phyloP scores from a whole-genome alignment of 148 eudicot genomes.

The Chenopodium formosanum region DNA sequence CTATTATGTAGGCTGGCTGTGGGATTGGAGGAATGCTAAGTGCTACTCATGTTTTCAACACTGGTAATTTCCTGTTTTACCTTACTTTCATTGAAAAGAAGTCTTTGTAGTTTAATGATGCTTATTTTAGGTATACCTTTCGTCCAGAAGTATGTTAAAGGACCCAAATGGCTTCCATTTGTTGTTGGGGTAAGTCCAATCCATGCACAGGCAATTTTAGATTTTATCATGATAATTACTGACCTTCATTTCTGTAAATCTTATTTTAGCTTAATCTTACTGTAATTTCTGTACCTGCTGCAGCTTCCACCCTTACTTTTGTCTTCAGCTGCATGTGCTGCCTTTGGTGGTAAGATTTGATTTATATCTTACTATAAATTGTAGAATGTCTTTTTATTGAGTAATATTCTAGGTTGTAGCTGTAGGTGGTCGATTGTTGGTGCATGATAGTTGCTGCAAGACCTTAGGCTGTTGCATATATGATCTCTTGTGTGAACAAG shows the following conservation, averaged over 20 bases:
- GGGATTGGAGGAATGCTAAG: slow-evolving; percentile 83
- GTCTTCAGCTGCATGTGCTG: slow-evolving; percentile 65
- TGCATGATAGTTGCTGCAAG: neutral
- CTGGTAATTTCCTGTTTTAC: slow-evolving; percentile 40
- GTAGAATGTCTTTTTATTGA: neutral
- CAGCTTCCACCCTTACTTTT: slow-evolving; percentile 68
- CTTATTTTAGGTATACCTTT: slow-evolving; percentile 62
- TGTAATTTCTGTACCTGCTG: slow-evolving; percentile 11
- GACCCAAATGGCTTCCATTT: slow-evolving; percentile 83
- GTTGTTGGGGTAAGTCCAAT: slow-evolving; percentile 62
- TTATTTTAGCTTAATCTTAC: neutral
- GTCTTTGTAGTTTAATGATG: slow-evolving; percentile 12
- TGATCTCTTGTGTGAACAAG: neutral
- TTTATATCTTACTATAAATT: neutral
- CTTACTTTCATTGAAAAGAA: neutral
- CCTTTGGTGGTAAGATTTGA: slow-evolving; percentile 68
- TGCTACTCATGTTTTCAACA: slow-evolving; percentile 64
- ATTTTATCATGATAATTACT: neutral
- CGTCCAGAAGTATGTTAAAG: slow-evolving; percentile 64
- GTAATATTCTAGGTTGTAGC: neutral
- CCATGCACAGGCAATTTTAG: neutral
- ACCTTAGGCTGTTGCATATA: neutral
- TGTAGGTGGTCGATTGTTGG: neutral
- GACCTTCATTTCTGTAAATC: neutral
- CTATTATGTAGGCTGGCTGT: slow-evolving; percentile 58